Evolutionary conservation across 495 filamentous ascomycete genomes (phyloP), one percentile per base, ranked within the genome.

Genomic region (Aeminium ludgeri): DNA sequence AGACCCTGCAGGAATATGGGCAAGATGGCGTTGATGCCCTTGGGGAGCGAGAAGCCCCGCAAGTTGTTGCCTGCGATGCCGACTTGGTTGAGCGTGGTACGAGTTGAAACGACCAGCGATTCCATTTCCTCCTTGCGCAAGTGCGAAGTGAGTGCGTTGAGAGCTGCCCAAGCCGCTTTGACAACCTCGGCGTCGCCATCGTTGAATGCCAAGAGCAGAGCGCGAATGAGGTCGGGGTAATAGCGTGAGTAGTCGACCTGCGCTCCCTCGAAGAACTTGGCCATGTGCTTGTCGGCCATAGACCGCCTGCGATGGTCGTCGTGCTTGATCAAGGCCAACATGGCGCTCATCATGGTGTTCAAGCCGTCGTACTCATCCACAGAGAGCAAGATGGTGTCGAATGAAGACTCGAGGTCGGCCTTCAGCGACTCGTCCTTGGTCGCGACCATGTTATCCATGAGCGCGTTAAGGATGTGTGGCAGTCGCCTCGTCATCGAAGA

Each of bases 111-210:
- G 7, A 87, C 85, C n/a, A 97, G 64, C 0, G 80, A 72, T 55
- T 97, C 89, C 89, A 97, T 96, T 60, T 96, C 89, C 59, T 97
- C 89, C 57, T 97, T 97, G 56, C 80, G 82, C 46, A 97, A 69
- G 52, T 70, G 76, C 56, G 83, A 82, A 16, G 84, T 94, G 49
- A 97, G 72, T 49, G 80, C 82, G 51, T 66, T 86, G 32, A 96
- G 70, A 13, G 91, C 89, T 28, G 73, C 70, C 89, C 91, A 96
- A 13, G 86, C 80, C 20, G 84, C 73, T 65, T 89, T 95, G 45
- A 96, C 82, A 10, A 96, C 89, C 10, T 78, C 74, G 47, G 57
- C 59, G 54, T 96, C 89, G 6, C 68, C 53, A 48, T 97, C 89
- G 50, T 86, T 86, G 53, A 97, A 97, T 6, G 84, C 85, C 40